These are phyloP conservation scores for Cornus controversa DNA, from an alignment of 148 eudicot species.

Conservation along the genomic window DNA sequence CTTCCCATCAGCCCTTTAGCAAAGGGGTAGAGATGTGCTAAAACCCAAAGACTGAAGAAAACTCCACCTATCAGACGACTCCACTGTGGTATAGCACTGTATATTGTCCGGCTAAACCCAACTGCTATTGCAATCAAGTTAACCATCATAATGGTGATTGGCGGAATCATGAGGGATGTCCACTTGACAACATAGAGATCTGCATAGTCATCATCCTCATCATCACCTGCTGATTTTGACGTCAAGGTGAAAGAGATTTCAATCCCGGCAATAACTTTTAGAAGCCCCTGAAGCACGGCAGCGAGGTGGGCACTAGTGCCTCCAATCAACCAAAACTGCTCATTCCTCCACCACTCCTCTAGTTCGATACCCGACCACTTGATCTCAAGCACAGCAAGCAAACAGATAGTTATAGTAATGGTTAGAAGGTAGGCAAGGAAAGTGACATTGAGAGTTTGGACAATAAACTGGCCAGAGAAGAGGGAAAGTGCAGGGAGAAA, in stretches of 20 bases:
- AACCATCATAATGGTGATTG: conserved; percentile 74
- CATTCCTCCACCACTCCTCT: conserved; percentile 98
- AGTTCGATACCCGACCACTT: conserved; percentile 86
- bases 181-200: conserved; percentile 80
- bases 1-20: conserved; percentile 96
- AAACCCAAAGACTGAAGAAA: conserved; percentile 93
- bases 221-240: conserved; percentile 59
- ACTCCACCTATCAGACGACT: conserved; percentile 86
- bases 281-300: conserved; percentile 84
- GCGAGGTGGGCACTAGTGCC: conserved; percentile 96
- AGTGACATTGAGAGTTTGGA: conserved; percentile 63
- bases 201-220: conserved; percentile 80
- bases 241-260: conserved; percentile 89
- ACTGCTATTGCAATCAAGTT: conserved; percentile 86
- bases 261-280: conserved; percentile 84
- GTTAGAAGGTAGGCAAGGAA: conserved; percentile 73
- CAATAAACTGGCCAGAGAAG: conserved; percentile 91
- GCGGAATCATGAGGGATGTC: conserved; percentile 92
- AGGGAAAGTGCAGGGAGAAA: conserved; percentile 93
- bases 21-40: conserved; percentile 90
- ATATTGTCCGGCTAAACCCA: conserved; percentile 82
- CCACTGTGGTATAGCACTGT: conserved; percentile 83
- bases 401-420: conserved; percentile 67
- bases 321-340: conserved; percentile 95
- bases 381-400: conserved; percentile 79